Percentiles rank a stretch among this genome's conserved stretches.
These are phyloP conservation scores for Leccinellum luteum DNA, from an alignment of 768 basidiomycete species.

Conservation along the genomic window DNA sequence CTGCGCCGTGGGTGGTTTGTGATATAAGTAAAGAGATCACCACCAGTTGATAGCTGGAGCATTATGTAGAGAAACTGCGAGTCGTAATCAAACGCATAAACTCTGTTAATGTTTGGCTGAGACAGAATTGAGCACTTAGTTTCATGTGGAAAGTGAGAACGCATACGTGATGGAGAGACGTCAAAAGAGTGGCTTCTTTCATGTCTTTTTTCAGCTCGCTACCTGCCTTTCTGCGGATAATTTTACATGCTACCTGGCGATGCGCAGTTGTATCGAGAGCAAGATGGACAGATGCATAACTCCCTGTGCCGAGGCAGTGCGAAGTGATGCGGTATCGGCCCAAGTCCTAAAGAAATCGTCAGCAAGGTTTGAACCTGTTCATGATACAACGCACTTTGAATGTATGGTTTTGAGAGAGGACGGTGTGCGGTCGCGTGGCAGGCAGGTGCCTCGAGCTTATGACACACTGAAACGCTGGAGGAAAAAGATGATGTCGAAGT, in stretches of 20 bases:
- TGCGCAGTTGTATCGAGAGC: constrained; percentile 62
- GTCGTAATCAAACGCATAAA: constrained; percentile 66
- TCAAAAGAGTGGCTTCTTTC: constrained; percentile 78
- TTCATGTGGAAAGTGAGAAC: neutral
- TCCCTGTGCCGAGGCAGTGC: constrained; percentile 76
- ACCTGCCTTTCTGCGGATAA: constrained; percentile 60
- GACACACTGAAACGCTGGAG: constrained; percentile 62
- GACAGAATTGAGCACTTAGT: neutral
- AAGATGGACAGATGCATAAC: constrained; percentile 80
- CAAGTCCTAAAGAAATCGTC: constrained; percentile 42
- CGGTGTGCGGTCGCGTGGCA: constrained; percentile 56
- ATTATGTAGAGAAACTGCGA: constrained; percentile 76
- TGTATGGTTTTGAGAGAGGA: constrained; percentile 50
- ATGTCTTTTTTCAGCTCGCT: constrained; percentile 47
- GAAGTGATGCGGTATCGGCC: constrained; percentile 73
- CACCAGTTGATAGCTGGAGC: constrained; percentile 81
- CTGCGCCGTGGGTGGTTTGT: constrained; percentile 53
- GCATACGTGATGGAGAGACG: constrained; percentile 67
- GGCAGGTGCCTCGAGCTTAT: constrained; percentile 53
- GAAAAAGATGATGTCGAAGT: neutral
- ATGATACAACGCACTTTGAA: constrained; percentile 45
- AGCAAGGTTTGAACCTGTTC: neutral
- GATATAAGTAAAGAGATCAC: constrained; percentile 86
- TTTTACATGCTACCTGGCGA: constrained; percentile 83
- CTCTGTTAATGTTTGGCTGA: constrained; percentile 80